Evolutionary conservation across 192 early-diverging fungal species (phyloP), one percentile per base, ranked within the genome.

Genomic region (Thamnidium elegans): DNA sequence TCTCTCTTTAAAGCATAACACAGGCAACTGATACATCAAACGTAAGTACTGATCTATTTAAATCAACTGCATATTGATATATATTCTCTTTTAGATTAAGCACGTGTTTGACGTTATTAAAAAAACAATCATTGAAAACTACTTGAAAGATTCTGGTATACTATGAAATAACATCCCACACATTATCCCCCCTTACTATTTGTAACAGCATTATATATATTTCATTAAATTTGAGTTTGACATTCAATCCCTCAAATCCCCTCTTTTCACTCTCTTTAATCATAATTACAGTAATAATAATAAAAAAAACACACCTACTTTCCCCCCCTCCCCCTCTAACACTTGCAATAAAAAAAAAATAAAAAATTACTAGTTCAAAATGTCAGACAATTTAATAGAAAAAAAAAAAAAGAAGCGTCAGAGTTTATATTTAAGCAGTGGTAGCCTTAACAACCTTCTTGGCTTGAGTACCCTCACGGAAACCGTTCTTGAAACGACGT

Each of bases 401-500:
- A 26, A 26, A 26, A 26, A 26, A 26, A 26, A 26, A 26, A 26
- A 26, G 26, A 26, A 26, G 26, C 26, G 26, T 3, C 26, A n/a
- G 26, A 26, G 26, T 26, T 39, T 9, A 15, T 48, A 15, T 48
- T 48, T 48, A 48, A 48, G 46, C 46, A 19, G 46, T 17, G 13
- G 46, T 19, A 48, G 46, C 6, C 36, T 39, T 39, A 13, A 15
- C 14, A 4, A 48, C 46, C 46, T 48, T 48, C 46, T 48, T 48
- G 46, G 46, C 46, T 48, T 48, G 46, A 48, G 46, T 80, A 81
- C 88, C 87, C 80, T 90, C 87, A 78, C 95, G 89, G 93, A 99
- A 99, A 72, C 94, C 95, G 88, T 97, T 99, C 90, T 96, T 97
- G 89, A 94, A 94, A 69, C 95, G 90, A 64, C 91, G 81, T 74